These are phyloP conservation scores for Phytophthora podocarpi DNA, from an alignment of 352 stramenopile genomes.

Conservation along the genomic window DNA sequence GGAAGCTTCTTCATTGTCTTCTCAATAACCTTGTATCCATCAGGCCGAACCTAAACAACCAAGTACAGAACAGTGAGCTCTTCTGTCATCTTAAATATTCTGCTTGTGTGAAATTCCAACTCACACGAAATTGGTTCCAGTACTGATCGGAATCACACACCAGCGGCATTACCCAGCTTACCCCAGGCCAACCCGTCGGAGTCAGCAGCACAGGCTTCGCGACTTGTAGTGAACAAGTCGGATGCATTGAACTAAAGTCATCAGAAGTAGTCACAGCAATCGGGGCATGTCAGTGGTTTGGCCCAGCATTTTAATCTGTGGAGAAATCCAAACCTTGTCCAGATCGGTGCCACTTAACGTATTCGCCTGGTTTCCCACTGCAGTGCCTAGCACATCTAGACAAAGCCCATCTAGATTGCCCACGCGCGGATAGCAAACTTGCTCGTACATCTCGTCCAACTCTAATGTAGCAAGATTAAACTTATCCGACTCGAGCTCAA, in stretches of 20 bases:
- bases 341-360: constrained; percentile 11
- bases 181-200: constrained; percentile 16
- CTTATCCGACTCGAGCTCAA: constrained; percentile 7
- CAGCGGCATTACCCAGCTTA: background rate
- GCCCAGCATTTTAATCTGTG: too few species aligned
- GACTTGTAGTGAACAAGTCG: constrained; percentile 3
- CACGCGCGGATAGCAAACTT: constrained; percentile 10
- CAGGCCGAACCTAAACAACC: constrained; percentile 4
- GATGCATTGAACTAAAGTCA: constrained; percentile 9
- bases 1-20: background rate
- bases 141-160: constrained; percentile 5
- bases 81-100: too few species aligned
- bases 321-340: constrained; percentile 18
- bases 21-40: constrained; percentile 1
- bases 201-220: background rate
- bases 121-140: constrained; percentile 13
- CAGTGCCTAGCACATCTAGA: constrained; percentile 5
- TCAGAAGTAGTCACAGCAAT: too few species aligned
- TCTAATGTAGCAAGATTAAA: constrained; percentile 7
- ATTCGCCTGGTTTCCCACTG: constrained; percentile 4
- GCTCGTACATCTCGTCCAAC: constrained; percentile 8
- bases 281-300: too few species aligned
- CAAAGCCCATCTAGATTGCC: constrained; percentile 12
- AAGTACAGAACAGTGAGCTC: too few species aligned
- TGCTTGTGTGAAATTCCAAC: too few species aligned